Evolutionary conservation across 176 grass and related monocot genomes (phyloP).

Genomic region (Carex littledalei): DNA sequence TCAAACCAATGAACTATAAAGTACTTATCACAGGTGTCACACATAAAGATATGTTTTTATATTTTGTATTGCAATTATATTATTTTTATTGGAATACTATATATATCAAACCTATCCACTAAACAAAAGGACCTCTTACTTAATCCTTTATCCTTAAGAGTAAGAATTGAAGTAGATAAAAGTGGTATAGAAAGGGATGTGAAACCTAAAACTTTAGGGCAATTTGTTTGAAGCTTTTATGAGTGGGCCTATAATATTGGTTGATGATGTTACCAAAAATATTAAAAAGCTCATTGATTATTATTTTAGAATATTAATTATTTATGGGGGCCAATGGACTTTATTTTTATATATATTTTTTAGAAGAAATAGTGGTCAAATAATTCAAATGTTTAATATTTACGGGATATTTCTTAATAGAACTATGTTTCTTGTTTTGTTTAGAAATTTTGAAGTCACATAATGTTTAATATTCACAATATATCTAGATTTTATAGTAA

Average conservation of each 20-base stretch:
- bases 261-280: slow-evolving; percentile 18
- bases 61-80: no score
- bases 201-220: slow-evolving; percentile 21
- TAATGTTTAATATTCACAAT: no score
- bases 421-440: no score
- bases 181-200: not conserved
- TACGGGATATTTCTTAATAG: no score
- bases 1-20: no score
- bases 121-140: slow-evolving; percentile 25
- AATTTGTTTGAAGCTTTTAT: slow-evolving; percentile 20
- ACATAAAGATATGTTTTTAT: no score
- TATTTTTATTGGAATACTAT: not conserved
- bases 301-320: not conserved
- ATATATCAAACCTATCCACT: slow-evolving; percentile 9
- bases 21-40: no score
- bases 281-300: not conserved
- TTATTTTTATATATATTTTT: no score
- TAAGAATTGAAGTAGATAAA: not conserved
- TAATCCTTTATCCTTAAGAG: slow-evolving; percentile 29
- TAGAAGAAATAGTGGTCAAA: no score
- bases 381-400: no score
- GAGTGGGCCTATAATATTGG: slow-evolving; percentile 20
- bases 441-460: no score
- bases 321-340: not conserved
- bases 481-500: no score